Conservation (phyloP, 106 monocot species). For the Allium sativum region DNA sequence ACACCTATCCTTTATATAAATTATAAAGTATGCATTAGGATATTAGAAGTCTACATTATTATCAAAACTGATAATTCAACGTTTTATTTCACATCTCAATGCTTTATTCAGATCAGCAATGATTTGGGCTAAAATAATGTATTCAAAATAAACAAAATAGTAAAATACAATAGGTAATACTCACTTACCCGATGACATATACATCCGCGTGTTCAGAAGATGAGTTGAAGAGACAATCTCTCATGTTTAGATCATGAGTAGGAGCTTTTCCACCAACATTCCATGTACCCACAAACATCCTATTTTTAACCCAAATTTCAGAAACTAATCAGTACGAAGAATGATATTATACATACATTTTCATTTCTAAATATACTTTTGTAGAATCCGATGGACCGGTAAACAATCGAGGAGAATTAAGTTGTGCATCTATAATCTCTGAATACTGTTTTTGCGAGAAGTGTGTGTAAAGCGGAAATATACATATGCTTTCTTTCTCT, state of each 20-base stretch:
- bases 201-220: slow-evolving; percentile 41
- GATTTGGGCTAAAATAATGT: not conserved
- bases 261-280: slow-evolving; percentile 71
- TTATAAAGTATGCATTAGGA: not conserved
- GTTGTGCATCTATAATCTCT: too few species aligned
- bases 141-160: not conserved
- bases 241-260: slow-evolving; percentile 29
- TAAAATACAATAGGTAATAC: not conserved
- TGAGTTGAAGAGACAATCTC: slow-evolving; percentile 34
- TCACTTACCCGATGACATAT: slow-evolving; percentile 55
- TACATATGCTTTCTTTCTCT: too few species aligned
- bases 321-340: not conserved
- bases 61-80: not conserved
- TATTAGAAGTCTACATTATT: not conserved
- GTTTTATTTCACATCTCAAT: not conserved
- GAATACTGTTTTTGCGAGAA: too few species aligned
- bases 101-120: not conserved
- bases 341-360: too few species aligned
- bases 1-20: not conserved
- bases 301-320: not conserved
- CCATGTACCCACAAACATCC: slow-evolving; percentile 80
- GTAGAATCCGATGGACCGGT: too few species aligned
- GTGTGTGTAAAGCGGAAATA: too few species aligned
- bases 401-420: too few species aligned
- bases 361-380: too few species aligned